These are phyloP conservation scores for Aleurites moluccanus DNA, from an alignment of 441 rosid species.

Conservation along the genomic window DNA sequence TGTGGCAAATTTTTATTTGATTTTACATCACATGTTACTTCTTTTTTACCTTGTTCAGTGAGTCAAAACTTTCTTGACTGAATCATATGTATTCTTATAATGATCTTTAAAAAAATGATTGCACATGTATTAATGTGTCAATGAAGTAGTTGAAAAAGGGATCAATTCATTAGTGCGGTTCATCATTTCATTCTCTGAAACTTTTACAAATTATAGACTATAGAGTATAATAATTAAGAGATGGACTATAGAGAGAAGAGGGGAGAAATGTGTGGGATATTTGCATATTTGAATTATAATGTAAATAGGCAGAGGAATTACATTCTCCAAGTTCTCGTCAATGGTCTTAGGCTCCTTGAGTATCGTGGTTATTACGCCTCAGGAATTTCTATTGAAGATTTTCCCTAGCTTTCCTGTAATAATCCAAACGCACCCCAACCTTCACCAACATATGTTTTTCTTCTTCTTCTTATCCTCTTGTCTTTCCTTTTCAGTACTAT, in stretches of 20 bases:
- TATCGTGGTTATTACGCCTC: slow-evolving; percentile 86
- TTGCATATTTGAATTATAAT: slow-evolving; percentile 75
- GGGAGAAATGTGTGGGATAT: slow-evolving; percentile 73
- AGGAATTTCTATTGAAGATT: slow-evolving; percentile 68
- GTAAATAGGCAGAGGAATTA: slow-evolving; percentile 61
- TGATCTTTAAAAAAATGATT: neutral
- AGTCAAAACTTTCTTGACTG: neutral
- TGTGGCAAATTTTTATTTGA: no score
- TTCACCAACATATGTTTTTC: neutral
- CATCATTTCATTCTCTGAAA: no score
- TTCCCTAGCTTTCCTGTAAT: slow-evolving; percentile 17
- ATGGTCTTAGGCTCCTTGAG: slow-evolving; percentile 86
- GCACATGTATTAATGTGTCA: neutral
- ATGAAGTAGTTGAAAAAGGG: no score
- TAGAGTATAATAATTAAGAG: no score
- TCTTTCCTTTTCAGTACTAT: slow-evolving; percentile 35
- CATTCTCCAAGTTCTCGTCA: slow-evolving; percentile 76
- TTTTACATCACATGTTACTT: neutral
- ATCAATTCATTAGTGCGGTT: no score
- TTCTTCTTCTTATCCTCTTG: slow-evolving; percentile 37
- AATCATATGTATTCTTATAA: neutral
- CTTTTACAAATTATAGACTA: neutral
- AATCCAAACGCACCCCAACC: neutral
- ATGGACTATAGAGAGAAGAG: no score
- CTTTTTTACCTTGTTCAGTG: no score